These are phyloP conservation scores for Endocalyx cinctus DNA, from an alignment of 2,329 filamentous ascomycete genomes.

Conservation along the genomic window DNA sequence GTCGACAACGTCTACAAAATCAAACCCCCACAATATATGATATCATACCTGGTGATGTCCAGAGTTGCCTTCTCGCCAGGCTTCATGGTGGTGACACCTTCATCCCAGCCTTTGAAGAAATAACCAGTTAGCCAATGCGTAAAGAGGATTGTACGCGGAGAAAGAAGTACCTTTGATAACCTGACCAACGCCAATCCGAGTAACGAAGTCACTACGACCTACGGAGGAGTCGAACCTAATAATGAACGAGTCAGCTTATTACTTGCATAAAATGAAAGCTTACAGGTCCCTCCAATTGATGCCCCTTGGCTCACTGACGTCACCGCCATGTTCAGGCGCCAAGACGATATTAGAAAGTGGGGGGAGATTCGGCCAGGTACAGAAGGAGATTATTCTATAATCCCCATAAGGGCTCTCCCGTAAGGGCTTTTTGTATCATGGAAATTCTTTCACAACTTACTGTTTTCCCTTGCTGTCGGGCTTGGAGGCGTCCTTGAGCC, in stretches of 20 bases:
- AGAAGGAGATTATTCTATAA: too few relatives aligned
- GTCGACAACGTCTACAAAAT: constrained; percentile 1
- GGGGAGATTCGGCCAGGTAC: too few relatives aligned
- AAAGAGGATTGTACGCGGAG: constrained; percentile 1
- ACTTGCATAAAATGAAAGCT: too few relatives aligned
- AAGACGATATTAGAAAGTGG: too few relatives aligned
- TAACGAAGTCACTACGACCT: constrained; percentile 70
- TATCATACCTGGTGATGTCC: constrained; percentile 66
- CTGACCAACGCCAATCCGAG: constrained; percentile 72
- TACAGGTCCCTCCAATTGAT: too few relatives aligned
- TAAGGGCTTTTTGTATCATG: too few relatives aligned
- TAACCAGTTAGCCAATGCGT: constrained; percentile 6
- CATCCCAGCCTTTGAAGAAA: constrained; percentile 65
- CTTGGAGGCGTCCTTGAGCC: constrained; percentile 63
- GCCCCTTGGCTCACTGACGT: too few relatives aligned
- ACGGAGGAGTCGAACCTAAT: constrained; percentile 84
- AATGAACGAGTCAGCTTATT: constrained; percentile 9
- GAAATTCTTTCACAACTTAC: too few relatives aligned
- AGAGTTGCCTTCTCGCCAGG: constrained; percentile 86
- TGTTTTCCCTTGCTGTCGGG: constrained; percentile 63
- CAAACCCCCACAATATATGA: constrained; percentile 2
- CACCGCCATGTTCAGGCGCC: too few relatives aligned
- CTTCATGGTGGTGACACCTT: constrained; percentile 81
- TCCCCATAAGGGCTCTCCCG: too few relatives aligned
- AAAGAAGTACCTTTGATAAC: constrained; percentile 72